A percentile compares a stretch with the other conserved stretches of the same genome.
Evolutionary conservation across 305 asterid species (phyloP).

Genomic region (Rubia tinctorum): DNA sequence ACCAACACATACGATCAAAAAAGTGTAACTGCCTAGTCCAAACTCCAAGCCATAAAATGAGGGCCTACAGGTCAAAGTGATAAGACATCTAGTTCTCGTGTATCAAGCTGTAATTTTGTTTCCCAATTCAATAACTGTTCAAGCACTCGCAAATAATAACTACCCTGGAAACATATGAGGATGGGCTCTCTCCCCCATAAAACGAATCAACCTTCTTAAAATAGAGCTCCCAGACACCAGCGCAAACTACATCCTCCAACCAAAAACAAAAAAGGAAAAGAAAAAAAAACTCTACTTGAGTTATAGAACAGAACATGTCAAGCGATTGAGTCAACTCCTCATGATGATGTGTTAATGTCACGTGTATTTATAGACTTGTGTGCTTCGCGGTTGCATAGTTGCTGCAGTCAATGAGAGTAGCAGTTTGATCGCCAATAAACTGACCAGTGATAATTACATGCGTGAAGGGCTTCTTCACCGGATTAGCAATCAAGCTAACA

Average conservation of each 20-base stretch:
- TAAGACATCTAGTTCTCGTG: not conserved
- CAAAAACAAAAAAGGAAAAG: not conserved
- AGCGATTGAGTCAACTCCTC: not conserved
- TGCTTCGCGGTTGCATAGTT: not conserved
- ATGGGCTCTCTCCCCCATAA: not conserved
- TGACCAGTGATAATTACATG: not conserved
- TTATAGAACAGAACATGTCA: not conserved
- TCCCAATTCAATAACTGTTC: not conserved
- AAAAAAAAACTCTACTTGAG: not conserved
- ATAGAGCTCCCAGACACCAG: not conserved
- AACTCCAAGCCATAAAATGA: not conserved
- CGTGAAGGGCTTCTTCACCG: constrained; percentile 1
- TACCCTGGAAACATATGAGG: not conserved
- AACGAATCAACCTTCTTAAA: not conserved
- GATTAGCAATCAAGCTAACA: not conserved
- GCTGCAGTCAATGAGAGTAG: not conserved
- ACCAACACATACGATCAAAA: not conserved
- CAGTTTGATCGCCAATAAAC: not conserved
- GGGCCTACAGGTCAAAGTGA: not conserved
- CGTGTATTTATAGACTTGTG: not conserved
- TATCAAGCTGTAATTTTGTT: not conserved
- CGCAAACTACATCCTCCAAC: not conserved
- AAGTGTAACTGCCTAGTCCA: not conserved
- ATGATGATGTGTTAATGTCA: not conserved
- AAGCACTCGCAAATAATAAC: not conserved